Evolutionary conservation across 75 land plant species (phyloP).

Genomic region (Selaginella tamariscina): DNA sequence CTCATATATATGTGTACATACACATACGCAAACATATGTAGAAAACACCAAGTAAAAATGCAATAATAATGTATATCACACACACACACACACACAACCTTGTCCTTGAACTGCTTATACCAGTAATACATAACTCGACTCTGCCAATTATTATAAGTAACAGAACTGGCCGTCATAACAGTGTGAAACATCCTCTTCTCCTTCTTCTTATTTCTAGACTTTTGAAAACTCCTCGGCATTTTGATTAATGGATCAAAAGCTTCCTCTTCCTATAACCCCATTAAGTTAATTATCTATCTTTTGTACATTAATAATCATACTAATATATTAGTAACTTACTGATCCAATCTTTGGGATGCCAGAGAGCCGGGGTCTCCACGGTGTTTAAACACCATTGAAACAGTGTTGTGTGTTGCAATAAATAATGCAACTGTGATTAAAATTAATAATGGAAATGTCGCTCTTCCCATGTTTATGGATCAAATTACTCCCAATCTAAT

Average conservation of each 20-base stretch:
- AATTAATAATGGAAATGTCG: constrained; percentile 34
- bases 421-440: constrained; percentile 46
- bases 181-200: constrained; percentile 45
- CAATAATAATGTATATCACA: no score
- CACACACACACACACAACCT: no score
- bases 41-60: no score
- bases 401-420: constrained; percentile 64
- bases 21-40: no score
- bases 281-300: constrained; percentile 2
- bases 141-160: constrained; percentile 79
- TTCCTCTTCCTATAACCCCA: neutral
- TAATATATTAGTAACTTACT: no score
- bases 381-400: constrained; percentile 36
- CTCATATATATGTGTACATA: no score
- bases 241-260: constrained; percentile 33
- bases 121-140: constrained; percentile 88
- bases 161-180: constrained; percentile 64
- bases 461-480: constrained; percentile 53
- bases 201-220: constrained; percentile 10
- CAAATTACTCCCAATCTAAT: no score
- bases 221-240: constrained; percentile 35
- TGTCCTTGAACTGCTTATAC: constrained; percentile 55
- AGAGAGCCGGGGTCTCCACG: neutral
- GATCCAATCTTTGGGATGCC: neutral
- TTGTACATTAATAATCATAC: neutral